Evolutionary conservation across 106 monocot species (phyloP), one percentile per base, ranked within the genome.

Genomic region (Dioscorea dumetorum): DNA sequence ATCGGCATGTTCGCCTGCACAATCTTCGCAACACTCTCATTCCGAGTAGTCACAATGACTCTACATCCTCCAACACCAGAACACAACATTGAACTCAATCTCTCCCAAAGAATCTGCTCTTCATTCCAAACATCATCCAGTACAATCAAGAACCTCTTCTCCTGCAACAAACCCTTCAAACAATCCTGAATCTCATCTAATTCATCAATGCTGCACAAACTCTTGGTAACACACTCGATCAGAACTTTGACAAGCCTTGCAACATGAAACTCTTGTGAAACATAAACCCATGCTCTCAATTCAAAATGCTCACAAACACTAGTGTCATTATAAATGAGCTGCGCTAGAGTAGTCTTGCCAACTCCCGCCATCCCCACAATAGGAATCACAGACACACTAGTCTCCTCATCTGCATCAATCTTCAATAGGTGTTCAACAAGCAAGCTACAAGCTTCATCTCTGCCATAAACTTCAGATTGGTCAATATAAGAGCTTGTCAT

Each of bases 71-170:
- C 24, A 2, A 7, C 68, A 16, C 63, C 63, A 34, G 24, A 19
- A 12, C 13, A 18, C 20, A 64, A 48, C 0, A 49, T 12, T 0
- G 6, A 13, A 11, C 33, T 3, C 5, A 77, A 8, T 1, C 13
- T 32, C 4, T 73, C 34, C 79, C 68, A 69, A 2, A 21, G 22
- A 9, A 5, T 32, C 4, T n/a, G 20, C 0, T 63, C 18, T 24
- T 79, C 76, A 33, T 71, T 60, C 81, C 80, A 75, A 5, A 73
- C 23, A 52, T 79, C 68, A 63, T 73, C 79, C 19, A 79, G 50
- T 0, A 79, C 73, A 50, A 79, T 53, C 34, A 79, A 52, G 57
- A 73, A 73, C 10, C 7, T 73, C 61, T 68, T 73, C 0, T 34
- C 48, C 14, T 8, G 31, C 15, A 75, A 13, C 7, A 5, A 0